Evolutionary conservation across 768 basidiomycete genomes (phyloP).

Genomic region (Phallus indusiatus): DNA sequence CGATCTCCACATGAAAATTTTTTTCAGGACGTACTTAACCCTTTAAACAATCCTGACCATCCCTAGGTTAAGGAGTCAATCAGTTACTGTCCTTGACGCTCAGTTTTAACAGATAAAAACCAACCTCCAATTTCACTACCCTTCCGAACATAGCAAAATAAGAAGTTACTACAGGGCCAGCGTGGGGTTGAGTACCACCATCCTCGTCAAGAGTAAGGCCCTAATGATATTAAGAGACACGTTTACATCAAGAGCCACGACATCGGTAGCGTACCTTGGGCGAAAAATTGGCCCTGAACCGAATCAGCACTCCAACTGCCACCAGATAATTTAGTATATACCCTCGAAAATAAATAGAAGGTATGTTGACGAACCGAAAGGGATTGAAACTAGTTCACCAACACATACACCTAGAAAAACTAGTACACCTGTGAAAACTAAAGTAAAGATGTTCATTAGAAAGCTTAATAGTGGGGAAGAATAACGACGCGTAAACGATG

Average conservation of each 20-base stretch:
- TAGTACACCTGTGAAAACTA: not conserved
- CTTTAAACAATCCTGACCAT: constrained; percentile 71
- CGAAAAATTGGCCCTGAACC: constrained; percentile 78
- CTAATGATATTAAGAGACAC: not conserved
- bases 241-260: not conserved
- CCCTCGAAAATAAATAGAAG: not conserved
- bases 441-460: not conserved
- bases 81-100: not conserved
- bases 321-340: not conserved
- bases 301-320: constrained; percentile 48
- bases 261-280: constrained; percentile 36
- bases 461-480: not conserved
- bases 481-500: not conserved
- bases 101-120: constrained; percentile 11
- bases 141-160: constrained; percentile 67
- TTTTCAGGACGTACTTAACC: constrained; percentile 39
- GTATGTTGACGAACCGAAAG: constrained; percentile 1
- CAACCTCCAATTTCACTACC: constrained; percentile 65
- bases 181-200: constrained; percentile 65
- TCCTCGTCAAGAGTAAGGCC: constrained; percentile 73
- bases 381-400: constrained; percentile 1
- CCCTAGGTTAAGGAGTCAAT: constrained; percentile 32
- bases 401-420: not conserved
- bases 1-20: not conserved
- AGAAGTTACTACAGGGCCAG: constrained; percentile 61